Evolutionary conservation across 2,329 filamentous ascomycete genomes (phyloP).

Genomic region (Lachnellula cervina): DNA sequence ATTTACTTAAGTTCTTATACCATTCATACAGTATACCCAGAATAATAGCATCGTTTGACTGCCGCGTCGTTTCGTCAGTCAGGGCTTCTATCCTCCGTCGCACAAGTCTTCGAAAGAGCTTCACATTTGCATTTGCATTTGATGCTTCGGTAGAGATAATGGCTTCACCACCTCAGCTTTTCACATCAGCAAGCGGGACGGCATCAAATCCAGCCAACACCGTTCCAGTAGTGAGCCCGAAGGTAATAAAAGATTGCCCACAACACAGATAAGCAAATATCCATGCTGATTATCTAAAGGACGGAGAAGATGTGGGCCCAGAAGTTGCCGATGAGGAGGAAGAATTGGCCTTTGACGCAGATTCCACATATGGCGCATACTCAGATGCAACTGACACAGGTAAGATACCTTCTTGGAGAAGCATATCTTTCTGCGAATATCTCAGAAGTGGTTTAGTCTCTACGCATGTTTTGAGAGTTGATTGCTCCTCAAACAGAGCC

Average conservation of each 20-base stretch:
- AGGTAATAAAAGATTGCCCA: background rate
- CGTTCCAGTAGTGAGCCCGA: background rate
- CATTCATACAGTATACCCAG: no score
- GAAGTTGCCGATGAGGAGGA: background rate
- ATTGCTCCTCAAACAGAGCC: no score
- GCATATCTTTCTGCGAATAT: no score
- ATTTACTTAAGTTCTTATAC: no score
- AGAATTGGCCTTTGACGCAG: conserved; percentile 7
- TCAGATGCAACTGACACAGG: conserved; percentile 13
- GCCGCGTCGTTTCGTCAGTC: no score
- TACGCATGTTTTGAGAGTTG: no score
- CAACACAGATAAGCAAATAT: background rate
- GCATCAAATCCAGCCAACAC: background rate
- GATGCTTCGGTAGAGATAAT: background rate
- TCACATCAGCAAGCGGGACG: background rate
- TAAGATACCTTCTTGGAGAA: no score
- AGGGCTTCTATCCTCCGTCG: background rate
- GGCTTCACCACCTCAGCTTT: background rate
- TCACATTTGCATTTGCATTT: no score
- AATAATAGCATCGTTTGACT: no score
- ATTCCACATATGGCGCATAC: conserved; percentile 13
- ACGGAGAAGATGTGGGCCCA: background rate
- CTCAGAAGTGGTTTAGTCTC: no score
- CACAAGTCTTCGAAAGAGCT: background rate
- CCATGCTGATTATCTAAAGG: background rate